A percentile compares a stretch with the other conserved stretches of the same genome.
Evolutionary conservation across 768 basidiomycete genomes (phyloP).

Genomic region (Russula foetens): DNA sequence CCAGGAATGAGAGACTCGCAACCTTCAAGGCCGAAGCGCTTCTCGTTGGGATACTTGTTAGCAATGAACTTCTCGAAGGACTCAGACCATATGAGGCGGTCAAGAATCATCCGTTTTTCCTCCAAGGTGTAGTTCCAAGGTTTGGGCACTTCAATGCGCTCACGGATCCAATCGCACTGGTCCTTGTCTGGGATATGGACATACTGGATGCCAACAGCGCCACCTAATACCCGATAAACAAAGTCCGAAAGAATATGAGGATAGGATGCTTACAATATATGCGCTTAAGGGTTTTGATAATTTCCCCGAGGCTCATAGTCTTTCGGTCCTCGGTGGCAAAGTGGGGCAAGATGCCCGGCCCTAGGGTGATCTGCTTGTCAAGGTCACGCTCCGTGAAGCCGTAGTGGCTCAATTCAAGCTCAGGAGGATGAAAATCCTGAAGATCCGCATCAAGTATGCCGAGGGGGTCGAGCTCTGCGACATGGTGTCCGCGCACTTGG

Average conservation of each 20-base stretch:
- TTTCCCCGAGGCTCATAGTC: slow-evolving; percentile 84
- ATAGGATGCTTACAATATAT: slow-evolving; percentile 74
- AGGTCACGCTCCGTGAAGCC: slow-evolving; percentile 93
- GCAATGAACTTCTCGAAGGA: slow-evolving; percentile 98
- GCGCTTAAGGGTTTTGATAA: slow-evolving; percentile 82
- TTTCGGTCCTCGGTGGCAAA: slow-evolving; percentile 82
- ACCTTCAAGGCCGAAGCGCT: slow-evolving; percentile 97
- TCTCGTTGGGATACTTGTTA: slow-evolving; percentile 98
- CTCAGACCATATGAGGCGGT: slow-evolving; percentile 99
- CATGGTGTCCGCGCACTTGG: slow-evolving; percentile 97
- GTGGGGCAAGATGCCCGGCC: slow-evolving; percentile 93
- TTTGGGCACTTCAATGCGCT: slow-evolving; percentile 89
- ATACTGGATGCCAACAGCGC: slow-evolving; percentile 85
- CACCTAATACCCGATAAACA: slow-evolving; percentile 40
- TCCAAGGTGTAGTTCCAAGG: slow-evolving; percentile 98
- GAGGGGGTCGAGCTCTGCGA: slow-evolving; percentile 92
- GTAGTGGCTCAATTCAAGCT: slow-evolving; percentile 90
- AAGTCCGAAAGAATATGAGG: neutral
- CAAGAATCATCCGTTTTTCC: slow-evolving; percentile 98
- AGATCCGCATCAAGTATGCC: slow-evolving; percentile 90
- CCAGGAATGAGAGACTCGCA: slow-evolving; percentile 97
- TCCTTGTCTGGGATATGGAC: slow-evolving; percentile 97
- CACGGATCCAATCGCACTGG: slow-evolving; percentile 98
- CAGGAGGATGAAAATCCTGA: slow-evolving; percentile 67
- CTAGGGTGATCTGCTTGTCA: slow-evolving; percentile 89